Evolutionary conservation across 371 early-diverging fungal species (phyloP), one percentile per base, ranked within the genome.

Genomic region (Rhizopus arrhizus): DNA sequence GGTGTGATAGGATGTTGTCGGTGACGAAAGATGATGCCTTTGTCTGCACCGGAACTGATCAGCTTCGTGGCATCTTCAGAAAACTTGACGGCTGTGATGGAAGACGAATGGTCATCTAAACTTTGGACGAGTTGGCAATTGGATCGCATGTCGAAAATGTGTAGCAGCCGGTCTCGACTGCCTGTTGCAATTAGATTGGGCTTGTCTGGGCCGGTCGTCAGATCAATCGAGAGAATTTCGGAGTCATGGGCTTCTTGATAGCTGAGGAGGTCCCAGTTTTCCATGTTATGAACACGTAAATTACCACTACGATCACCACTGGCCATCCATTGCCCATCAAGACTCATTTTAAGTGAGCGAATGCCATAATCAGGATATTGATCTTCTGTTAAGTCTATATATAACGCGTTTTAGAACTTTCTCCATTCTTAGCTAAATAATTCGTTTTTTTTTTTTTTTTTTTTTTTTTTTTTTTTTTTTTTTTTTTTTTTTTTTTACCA

Each of bases 101-200:
- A 90, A 0, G 93, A 89, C 10, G 95, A 91, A 63, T 94, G 95
- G 55, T 93, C 95, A 55, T 91, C 92, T 16, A 94, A 70, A 28
- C 92, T 93, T 60, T 92, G 91, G 2, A 89, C 68, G 5, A 91
- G 72, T 11, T 84, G 78, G 47, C 84, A 89, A 13, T 80, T 72
- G 22, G 60, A 58, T 10, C 68, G 64, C 10, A 88, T 77, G 62
- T 91, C 89, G 65, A 91, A 94, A 2, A 94, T 74, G 58, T 94
- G 95, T 1, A 94, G 66, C 6, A 93, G 69, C 49, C 95, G 78
- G 62, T 94, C 95, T 49, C 95, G 83, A 56, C 90, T 87, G 2
- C 89, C 91, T 0, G 93, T 89, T 5, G 92, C 91, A 49, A 94
- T 70, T 31, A 88, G 65, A 50, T 74, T 77, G 0, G 86, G 81